A percentile compares a stretch with the other conserved stretches of the same genome.
phyloP scores from a whole-genome alignment of 768 basidiomycete species.

The Podaxis carcinomalis region DNA sequence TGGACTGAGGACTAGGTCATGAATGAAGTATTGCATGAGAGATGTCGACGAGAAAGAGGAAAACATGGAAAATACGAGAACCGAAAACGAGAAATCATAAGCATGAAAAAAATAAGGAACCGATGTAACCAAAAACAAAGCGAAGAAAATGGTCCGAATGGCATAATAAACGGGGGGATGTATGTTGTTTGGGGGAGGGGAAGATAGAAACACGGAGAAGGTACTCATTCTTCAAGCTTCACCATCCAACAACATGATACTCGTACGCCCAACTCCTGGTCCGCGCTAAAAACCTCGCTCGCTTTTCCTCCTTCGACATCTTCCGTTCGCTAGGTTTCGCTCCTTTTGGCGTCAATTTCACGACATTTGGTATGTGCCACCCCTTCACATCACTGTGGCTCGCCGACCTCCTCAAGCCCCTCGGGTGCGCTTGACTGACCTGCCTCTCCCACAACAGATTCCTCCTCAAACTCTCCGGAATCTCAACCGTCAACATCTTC shows the following conservation, averaged over 20 bases:
- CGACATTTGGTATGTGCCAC: constrained; percentile 33
- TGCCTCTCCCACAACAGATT: constrained; percentile 82
- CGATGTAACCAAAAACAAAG: constrained; percentile 7
- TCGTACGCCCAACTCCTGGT: constrained; percentile 70
- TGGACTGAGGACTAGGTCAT: neutral
- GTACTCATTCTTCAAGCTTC: neutral
- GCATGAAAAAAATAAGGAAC: neutral
- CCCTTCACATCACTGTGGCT: constrained; percentile 27
- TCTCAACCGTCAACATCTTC: constrained; percentile 79
- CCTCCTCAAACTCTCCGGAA: constrained; percentile 78
- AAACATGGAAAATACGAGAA: constrained; percentile 7
- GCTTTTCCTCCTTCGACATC: constrained; percentile 36
- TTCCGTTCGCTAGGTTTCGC: constrained; percentile 14
- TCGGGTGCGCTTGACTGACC: constrained; percentile 49
- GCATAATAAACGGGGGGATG: neutral
- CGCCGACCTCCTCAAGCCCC: constrained; percentile 27
- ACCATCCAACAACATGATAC: constrained; percentile 67
- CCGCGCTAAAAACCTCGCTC: constrained; percentile 44
- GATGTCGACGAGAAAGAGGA: constrained; percentile 13
- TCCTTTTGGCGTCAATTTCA: constrained; percentile 37
- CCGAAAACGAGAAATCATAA: constrained; percentile 2
- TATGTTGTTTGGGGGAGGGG: neutral
- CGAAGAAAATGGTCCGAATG: constrained; percentile 9
- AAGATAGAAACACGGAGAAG: neutral
- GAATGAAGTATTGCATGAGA: neutral